Evolutionary conservation across 2,329 filamentous ascomycete species (phyloP).

Genomic region (Cercospora janseana): DNA sequence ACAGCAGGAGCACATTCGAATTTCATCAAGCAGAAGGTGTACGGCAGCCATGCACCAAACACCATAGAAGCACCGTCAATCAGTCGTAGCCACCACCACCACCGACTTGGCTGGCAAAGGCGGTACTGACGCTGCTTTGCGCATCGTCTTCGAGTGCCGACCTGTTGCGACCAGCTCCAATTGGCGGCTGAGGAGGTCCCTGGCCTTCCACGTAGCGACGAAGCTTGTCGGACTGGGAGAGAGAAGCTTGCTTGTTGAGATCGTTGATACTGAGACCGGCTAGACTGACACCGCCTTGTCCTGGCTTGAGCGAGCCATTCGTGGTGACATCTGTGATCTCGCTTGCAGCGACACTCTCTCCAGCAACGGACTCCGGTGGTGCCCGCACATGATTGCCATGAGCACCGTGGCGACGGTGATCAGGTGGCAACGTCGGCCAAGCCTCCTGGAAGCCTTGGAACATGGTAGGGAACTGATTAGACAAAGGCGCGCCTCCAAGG

Average conservation of each 20-base stretch:
- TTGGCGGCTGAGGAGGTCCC: constrained; percentile 55
- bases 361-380: constrained; percentile 66
- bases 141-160: constrained; percentile 69
- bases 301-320: constrained; percentile 52
- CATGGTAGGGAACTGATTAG: constrained; percentile 86
- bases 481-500: constrained; percentile 67
- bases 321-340: constrained; percentile 84
- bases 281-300: constrained; percentile 82
- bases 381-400: constrained; percentile 44
- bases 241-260: constrained; percentile 66
- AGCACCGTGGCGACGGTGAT: constrained; percentile 57
- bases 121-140: constrained; percentile 91
- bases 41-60: constrained; percentile 19
- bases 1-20: constrained; percentile 17
- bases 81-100: constrained; percentile 35
- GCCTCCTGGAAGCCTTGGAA: constrained; percentile 89
- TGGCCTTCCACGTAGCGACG: constrained; percentile 83
- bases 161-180: constrained; percentile 57
- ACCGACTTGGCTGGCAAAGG: constrained; percentile 86
- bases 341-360: constrained; percentile 87
- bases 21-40: constrained; percentile 20
- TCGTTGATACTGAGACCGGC: constrained; percentile 75
- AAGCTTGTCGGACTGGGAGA: constrained; percentile 83
- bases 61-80: constrained; percentile 19
- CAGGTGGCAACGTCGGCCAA: constrained; percentile 77